A percentile compares a stretch with the other conserved stretches of the same genome.
phyloP scores from a whole-genome alignment of 2,329 filamentous ascomycete species.

The Teratosphaeria nubilosa region DNA sequence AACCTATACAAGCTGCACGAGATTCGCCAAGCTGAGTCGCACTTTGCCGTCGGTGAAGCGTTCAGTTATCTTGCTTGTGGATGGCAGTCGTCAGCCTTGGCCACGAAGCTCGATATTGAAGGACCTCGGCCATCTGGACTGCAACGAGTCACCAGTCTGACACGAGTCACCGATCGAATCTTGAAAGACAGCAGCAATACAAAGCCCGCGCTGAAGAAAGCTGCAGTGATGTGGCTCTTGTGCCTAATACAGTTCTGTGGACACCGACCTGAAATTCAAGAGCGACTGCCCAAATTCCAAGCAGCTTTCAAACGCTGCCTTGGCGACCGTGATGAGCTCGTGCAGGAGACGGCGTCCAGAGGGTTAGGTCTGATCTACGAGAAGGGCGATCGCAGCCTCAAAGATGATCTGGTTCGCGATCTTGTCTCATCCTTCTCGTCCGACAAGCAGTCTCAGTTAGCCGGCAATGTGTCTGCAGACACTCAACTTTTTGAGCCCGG shows the following conservation, averaged over 20 bases:
- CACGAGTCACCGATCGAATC: constrained; percentile 57
- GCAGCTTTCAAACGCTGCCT: constrained; percentile 79
- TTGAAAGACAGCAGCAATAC: constrained; percentile 69
- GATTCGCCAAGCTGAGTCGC: constrained; percentile 73
- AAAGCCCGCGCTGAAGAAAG: constrained; percentile 82
- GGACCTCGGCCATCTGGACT: constrained; percentile 36
- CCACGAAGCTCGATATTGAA: constrained; percentile 67
- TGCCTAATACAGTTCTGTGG: constrained; percentile 86
- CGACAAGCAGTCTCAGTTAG: constrained; percentile 57
- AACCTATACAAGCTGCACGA: constrained; percentile 71
- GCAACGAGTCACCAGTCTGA: constrained; percentile 32
- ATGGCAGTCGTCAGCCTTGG: constrained; percentile 74
- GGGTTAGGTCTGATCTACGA: constrained; percentile 91
- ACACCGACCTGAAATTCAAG: constrained; percentile 63
- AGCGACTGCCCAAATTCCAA: constrained; percentile 67
- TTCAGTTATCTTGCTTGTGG: constrained; percentile 66
- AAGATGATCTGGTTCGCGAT: constrained; percentile 74
- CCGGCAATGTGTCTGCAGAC: constrained; percentile 72
- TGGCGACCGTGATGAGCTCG: constrained; percentile 79
- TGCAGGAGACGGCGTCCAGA: constrained; percentile 88
- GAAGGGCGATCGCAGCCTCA: constrained; percentile 71
- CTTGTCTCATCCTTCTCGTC: constrained; percentile 77
- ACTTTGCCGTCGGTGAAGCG: constrained; percentile 85
- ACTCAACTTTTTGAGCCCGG: constrained; percentile 92
- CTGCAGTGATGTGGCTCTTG: constrained; percentile 90